These are phyloP conservation scores for Sugiyamaella chiloensis DNA, from an alignment of 805 yeast genomes.

Conservation along the genomic window DNA sequence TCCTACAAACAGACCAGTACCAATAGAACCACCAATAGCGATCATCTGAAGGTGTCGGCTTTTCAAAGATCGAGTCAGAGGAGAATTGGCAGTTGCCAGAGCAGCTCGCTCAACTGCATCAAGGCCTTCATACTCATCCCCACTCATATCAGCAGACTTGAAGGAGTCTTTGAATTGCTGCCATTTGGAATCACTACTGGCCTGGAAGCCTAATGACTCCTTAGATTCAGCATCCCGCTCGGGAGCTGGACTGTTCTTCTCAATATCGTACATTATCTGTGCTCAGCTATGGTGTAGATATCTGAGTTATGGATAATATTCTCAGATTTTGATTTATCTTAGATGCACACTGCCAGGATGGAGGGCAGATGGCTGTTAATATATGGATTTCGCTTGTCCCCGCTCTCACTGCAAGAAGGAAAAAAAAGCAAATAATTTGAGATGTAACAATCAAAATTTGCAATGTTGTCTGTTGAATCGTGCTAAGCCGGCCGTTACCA, in stretches of 20 bases:
- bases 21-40: conserved; percentile 71
- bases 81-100: conserved; percentile 42
- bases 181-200: conserved; percentile 16
- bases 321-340: no score
- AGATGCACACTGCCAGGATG: no score
- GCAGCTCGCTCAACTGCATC: conserved; percentile 44
- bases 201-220: not conserved
- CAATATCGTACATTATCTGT: no score
- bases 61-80: conserved; percentile 45
- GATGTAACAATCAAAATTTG: no score
- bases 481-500: no score
- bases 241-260: not conserved
- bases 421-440: no score
- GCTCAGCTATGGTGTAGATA: no score
- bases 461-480: no score
- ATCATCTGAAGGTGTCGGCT: conserved; percentile 68
- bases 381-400: no score
- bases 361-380: no score
- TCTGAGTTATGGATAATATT: no score
- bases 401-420: no score
- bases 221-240: not conserved
- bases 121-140: conserved; percentile 35
- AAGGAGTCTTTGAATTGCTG: conserved; percentile 42
- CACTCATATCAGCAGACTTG: conserved; percentile 40
- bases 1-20: conserved; percentile 74